These are phyloP conservation scores for Rubia peregrina DNA, from an alignment of 305 asterid genomes.

Conservation along the genomic window DNA sequence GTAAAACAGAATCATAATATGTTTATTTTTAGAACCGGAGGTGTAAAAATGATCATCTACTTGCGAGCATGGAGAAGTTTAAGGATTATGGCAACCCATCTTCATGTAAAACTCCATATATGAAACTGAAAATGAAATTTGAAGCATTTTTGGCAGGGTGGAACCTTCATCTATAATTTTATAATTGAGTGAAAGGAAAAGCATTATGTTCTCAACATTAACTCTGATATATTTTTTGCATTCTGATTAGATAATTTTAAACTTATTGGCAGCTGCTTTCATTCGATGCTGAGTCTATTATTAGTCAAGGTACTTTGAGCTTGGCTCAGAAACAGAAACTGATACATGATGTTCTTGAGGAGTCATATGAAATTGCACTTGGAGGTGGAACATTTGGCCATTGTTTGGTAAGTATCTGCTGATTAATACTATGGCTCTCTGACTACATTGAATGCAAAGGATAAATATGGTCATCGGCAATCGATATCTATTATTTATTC, in stretches of 20 bases:
- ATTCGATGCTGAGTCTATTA: constrained; percentile 51
- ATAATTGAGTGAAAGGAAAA: not conserved
- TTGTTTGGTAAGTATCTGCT: constrained; percentile 53
- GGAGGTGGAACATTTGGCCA: constrained; percentile 65
- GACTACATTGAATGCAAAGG: not conserved
- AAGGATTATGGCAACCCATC: not conserved
- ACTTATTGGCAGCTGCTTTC: constrained; percentile 53
- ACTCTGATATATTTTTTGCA: not conserved
- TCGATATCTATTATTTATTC: not conserved
- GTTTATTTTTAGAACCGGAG: not conserved
- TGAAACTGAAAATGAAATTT: not conserved
- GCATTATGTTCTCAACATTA: not conserved
- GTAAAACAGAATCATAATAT: not conserved
- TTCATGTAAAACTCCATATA: not conserved
- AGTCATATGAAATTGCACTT: constrained; percentile 62
- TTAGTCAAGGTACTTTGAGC: constrained; percentile 59
- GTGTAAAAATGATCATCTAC: not conserved
- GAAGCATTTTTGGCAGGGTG: not conserved
- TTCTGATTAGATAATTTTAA: constrained; percentile 18
- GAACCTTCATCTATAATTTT: not conserved
- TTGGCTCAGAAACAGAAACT: constrained; percentile 52
- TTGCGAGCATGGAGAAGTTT: not conserved
- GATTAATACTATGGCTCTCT: not conserved
- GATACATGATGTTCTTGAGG: constrained; percentile 53
- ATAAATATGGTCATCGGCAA: not conserved